A percentile compares a stretch with the other conserved stretches of the same genome.
These are phyloP conservation scores for Torulaspora indica DNA, from an alignment of 805 yeast genomes.

Conservation along the genomic window DNA sequence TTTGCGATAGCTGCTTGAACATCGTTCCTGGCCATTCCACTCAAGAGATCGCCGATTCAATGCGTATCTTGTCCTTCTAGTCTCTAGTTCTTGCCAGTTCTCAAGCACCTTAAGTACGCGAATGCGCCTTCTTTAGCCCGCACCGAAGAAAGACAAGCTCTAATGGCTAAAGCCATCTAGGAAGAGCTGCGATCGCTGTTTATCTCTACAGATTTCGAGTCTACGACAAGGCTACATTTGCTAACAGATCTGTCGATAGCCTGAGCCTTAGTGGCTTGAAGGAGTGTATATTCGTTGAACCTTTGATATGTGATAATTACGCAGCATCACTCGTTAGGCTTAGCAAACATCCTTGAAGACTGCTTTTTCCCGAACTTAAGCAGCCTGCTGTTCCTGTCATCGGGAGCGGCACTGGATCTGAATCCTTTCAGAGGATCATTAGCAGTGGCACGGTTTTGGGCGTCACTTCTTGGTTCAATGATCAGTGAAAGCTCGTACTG, in stretches of 20 bases:
- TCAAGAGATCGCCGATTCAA: neutral
- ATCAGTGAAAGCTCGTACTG: slow-evolving; percentile 71
- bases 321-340: slow-evolving; percentile 1
- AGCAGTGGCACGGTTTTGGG: slow-evolving; percentile 15
- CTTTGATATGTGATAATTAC: neutral
- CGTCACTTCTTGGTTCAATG: slow-evolving; percentile 63
- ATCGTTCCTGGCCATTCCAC: slow-evolving; percentile 27
- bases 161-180: neutral
- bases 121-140: slow-evolving; percentile 3
- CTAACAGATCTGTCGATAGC: neutral
- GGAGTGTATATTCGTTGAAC: neutral
- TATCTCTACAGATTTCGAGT: too few species aligned
- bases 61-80: neutral
- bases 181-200: too few species aligned
- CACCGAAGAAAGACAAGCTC: neutral
- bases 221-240: neutral
- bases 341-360: slow-evolving; percentile 11
- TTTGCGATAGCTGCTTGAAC: slow-evolving; percentile 56
- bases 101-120: neutral
- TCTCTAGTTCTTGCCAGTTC: neutral
- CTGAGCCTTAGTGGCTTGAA: neutral
- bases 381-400: slow-evolving; percentile 9
- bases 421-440: slow-evolving; percentile 9
- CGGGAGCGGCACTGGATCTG: slow-evolving; percentile 5
- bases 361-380: slow-evolving; percentile 15